A percentile compares a stretch with the other conserved stretches of the same genome.
Conservation (phyloP, 345 rosid genomes). For the Aurinia saxatilis region DNA sequence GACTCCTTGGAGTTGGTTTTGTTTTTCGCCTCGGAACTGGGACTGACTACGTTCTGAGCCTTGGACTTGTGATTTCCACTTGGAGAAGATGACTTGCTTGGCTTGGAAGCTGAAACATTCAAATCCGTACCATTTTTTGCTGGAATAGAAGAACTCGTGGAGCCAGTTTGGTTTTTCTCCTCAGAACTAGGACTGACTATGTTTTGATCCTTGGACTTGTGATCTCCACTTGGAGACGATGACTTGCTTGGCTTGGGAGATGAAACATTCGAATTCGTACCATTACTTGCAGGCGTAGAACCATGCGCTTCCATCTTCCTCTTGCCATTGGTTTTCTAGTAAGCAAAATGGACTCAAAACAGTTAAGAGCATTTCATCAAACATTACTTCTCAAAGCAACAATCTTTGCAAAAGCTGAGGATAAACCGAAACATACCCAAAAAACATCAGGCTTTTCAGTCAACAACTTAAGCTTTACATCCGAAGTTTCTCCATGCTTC, state of each 20-base stretch:
- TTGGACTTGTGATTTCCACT: background rate
- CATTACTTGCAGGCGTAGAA: background rate
- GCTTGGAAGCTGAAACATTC: background rate
- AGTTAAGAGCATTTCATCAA: background rate
- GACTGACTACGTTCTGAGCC: background rate
- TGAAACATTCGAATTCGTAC: background rate
- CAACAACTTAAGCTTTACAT: conserved; percentile 11
- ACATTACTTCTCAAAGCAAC: background rate
- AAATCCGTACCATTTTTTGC: background rate
- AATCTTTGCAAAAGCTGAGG: background rate
- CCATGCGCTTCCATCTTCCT: background rate
- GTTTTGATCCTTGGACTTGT: background rate
- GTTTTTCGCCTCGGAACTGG: background rate
- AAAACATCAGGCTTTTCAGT: conserved; percentile 18
- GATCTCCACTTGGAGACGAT: background rate
- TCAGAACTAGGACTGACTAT: background rate
- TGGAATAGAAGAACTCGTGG: background rate
- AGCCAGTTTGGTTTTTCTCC: background rate
- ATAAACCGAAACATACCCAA: background rate
- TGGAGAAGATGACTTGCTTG: background rate
- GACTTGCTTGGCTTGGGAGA: background rate
- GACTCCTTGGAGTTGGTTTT: background rate
- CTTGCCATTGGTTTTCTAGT: conserved; percentile 1
- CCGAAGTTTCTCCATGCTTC: conserved; percentile 4
- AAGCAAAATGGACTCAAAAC: background rate